Evolutionary conservation across 345 rosid species (phyloP).

Genomic region (Clarkia xantiana): DNA sequence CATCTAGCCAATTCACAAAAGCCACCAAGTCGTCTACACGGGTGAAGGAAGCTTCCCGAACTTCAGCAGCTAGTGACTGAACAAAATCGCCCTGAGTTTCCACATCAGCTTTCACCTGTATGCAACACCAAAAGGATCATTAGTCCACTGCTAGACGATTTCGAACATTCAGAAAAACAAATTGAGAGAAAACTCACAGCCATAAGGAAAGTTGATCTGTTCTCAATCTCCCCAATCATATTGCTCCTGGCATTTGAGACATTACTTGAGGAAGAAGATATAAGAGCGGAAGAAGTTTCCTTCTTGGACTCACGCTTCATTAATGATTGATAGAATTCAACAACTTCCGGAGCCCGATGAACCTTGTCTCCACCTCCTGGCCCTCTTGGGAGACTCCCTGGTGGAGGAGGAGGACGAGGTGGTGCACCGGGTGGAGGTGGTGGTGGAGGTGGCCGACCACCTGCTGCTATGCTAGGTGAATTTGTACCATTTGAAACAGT

Average conservation of each 20-base stretch:
- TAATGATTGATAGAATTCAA: conserved; percentile 84
- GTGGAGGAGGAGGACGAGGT: conserved; percentile 76
- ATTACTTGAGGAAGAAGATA: conserved; percentile 55
- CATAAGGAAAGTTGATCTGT: conserved; percentile 84
- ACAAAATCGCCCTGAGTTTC: conserved; percentile 98
- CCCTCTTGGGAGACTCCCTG: conserved; percentile 74
- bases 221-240: conserved; percentile 94
- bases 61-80: conserved; percentile 80
- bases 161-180: conserved; percentile 4
- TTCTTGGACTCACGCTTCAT: conserved; percentile 97
- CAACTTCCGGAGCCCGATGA: conserved; percentile 86
- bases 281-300: conserved; percentile 44
- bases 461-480: conserved; percentile 26
- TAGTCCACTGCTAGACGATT: background rate
- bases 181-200: conserved; percentile 42
- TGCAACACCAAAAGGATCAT: conserved; percentile 3
- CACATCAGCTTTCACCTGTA: conserved; percentile 94
- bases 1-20: conserved; percentile 96
- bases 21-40: conserved; percentile 63
- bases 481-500: conserved; percentile 14
- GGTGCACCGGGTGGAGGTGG: conserved; percentile 49
- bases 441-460: conserved; percentile 49
- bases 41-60: conserved; percentile 71
- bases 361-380: conserved; percentile 66
- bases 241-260: conserved; percentile 68